These are phyloP conservation scores for Pseudogymnoascus sp. DNA, from an alignment of 2,329 filamentous ascomycete species.

Conservation along the genomic window DNA sequence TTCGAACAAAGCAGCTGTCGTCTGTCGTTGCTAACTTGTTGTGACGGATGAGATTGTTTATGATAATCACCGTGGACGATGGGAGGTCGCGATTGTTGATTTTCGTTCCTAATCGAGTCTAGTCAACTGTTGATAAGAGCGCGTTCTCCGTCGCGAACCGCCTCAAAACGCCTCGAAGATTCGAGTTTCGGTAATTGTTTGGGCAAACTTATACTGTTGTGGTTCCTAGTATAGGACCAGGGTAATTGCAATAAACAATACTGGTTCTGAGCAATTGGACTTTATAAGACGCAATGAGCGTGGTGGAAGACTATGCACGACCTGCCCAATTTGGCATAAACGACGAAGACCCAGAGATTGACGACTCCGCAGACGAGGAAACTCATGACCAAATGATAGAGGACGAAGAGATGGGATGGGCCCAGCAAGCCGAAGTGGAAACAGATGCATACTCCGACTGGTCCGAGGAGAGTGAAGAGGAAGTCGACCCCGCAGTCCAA, in stretches of 20 bases:
- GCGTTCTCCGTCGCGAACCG: constrained; percentile 6
- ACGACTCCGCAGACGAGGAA: constrained; percentile 10
- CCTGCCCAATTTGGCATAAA: constrained; percentile 1
- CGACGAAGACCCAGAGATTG: constrained; percentile 1
- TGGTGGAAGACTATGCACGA: not conserved
- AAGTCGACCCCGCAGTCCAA: constrained; percentile 58
- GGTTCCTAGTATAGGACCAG: not conserved
- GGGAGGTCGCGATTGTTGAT: constrained; percentile 8
- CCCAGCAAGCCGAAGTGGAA: constrained; percentile 16
- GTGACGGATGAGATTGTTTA: constrained; percentile 3
- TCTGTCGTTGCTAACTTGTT: constrained; percentile 3
- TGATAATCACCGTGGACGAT: constrained; percentile 1
- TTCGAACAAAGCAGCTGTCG: not conserved
- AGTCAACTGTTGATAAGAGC: not conserved
- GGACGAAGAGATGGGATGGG: constrained; percentile 15
- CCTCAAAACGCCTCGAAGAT: not conserved
- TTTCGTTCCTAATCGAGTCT: constrained; percentile 7
- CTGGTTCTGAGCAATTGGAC: not conserved
- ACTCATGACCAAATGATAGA: constrained; percentile 12
- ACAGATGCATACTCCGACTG: constrained; percentile 36
- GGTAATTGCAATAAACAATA: not conserved
- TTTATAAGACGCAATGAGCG: not conserved
- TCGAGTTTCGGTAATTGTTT: not conserved
- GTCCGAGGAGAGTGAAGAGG: constrained; percentile 49
- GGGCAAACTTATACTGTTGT: not conserved